phyloP scores from a whole-genome alignment of 2,329 filamentous ascomycete genomes.

The Cercospora sesami region DNA sequence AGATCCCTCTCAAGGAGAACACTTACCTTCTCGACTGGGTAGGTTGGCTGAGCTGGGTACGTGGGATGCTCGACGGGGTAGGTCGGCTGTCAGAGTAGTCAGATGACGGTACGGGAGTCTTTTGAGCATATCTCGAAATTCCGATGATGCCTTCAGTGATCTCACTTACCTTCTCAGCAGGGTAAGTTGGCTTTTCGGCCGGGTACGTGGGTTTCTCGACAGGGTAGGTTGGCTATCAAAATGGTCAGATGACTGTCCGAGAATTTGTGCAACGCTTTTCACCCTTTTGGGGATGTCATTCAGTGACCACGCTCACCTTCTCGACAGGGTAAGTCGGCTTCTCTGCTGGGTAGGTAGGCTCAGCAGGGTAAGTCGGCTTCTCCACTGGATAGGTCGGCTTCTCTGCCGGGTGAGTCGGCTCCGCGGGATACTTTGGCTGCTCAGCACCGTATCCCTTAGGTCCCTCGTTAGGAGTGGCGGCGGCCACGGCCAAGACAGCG shows the following conservation, averaged over 20 bases:
- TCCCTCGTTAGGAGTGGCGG: slow-evolving; percentile 10
- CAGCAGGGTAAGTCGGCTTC: neutral
- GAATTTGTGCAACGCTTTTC: neutral
- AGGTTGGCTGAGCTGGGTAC: neutral
- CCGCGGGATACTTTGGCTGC: neutral
- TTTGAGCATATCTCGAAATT: no score
- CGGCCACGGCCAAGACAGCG: slow-evolving; percentile 19
- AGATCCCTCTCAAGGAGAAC: no score
- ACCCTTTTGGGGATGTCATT: neutral
- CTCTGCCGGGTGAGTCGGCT: neutral
- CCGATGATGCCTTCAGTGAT: no score
- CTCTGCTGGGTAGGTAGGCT: neutral
- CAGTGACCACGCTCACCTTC: neutral
- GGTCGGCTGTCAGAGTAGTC: neutral
- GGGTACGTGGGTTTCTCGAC: neutral
- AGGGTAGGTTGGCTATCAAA: neutral
- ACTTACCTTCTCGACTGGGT: neutral
- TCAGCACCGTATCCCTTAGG: slow-evolving; percentile 6
- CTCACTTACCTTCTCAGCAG: neutral
- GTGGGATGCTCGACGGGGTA: neutral
- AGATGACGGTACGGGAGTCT: no score
- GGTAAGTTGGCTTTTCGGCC: neutral
- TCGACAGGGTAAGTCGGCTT: neutral
- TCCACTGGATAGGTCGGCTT: neutral
- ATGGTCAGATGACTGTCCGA: neutral